phyloP scores from a whole-genome alignment of 1,284 basidiomycete genomes.

The Cryptococcus maquisensis region DNA sequence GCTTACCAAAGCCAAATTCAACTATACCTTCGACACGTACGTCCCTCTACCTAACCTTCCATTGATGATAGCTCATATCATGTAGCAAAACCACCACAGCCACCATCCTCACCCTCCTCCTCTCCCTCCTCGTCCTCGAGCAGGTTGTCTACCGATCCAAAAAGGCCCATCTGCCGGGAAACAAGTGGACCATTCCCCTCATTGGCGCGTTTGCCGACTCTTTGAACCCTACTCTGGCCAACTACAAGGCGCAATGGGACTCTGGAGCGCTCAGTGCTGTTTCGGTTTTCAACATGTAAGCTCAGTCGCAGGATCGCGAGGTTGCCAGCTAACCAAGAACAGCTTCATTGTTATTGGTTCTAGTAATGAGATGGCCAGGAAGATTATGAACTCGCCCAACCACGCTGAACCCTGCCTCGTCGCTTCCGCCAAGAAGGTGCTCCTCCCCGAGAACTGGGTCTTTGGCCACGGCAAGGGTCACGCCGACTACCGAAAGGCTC shows the following conservation, averaged over 20 bases:
- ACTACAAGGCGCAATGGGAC: conserved; percentile 84
- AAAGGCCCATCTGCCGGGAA: conserved; percentile 80
- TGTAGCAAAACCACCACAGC: conserved; percentile 43
- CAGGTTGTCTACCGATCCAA: conserved; percentile 82
- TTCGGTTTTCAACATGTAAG: conserved; percentile 94
- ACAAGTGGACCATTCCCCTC: conserved; percentile 84
- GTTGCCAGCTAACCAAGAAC: background rate
- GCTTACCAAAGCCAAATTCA: conserved; percentile 35
- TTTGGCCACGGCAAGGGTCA: conserved; percentile 93
- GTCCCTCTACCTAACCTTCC: conserved; percentile 10
- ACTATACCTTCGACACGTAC: conserved; percentile 36
- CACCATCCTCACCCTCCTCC: conserved; percentile 42
- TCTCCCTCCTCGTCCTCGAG: conserved; percentile 46
- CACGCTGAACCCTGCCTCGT: conserved; percentile 92
- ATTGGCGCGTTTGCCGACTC: conserved; percentile 92
- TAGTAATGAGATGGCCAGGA: conserved; percentile 81
- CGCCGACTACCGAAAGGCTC: conserved; percentile 86
- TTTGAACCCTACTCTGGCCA: conserved; percentile 78
- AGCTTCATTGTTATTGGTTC: conserved; percentile 97
- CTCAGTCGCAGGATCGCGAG: background rate
- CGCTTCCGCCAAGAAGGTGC: conserved; percentile 82
- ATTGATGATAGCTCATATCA: background rate
- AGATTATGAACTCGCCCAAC: conserved; percentile 85
- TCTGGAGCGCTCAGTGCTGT: conserved; percentile 76
- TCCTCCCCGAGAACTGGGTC: conserved; percentile 93